A percentile compares a stretch with the other conserved stretches of the same genome.
Evolutionary conservation across 495 filamentous ascomycete genomes (phyloP).

Genomic region (Penicillium tannophilum): DNA sequence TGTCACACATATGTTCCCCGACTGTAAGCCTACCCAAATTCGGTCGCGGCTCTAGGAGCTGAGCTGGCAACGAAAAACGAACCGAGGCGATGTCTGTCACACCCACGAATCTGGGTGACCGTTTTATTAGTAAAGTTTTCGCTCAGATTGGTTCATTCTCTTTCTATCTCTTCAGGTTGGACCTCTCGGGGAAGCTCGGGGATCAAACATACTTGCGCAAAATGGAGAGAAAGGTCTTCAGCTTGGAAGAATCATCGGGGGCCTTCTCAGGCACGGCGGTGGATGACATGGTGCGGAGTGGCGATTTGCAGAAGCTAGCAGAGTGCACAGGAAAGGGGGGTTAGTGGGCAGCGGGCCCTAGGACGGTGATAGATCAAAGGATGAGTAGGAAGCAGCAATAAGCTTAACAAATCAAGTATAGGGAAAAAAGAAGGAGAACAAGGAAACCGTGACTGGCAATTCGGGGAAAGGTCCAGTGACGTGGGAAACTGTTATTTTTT

Average conservation of each 20-base stretch:
- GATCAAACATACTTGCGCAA: slow-evolving; percentile 67
- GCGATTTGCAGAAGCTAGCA: slow-evolving; percentile 8
- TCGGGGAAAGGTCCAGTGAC: slow-evolving; percentile 34
- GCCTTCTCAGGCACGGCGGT: slow-evolving; percentile 57
- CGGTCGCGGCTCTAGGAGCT: slow-evolving; percentile 91
- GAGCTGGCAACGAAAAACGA: slow-evolving; percentile 92
- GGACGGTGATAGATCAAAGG: not conserved
- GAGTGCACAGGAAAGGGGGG: not conserved
- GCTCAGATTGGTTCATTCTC: not conserved
- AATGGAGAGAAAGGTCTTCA: slow-evolving; percentile 81
- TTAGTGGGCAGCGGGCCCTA: slow-evolving; percentile 1
- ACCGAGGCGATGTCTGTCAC: slow-evolving; percentile 94
- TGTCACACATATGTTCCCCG: not conserved
- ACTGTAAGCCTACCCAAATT: slow-evolving; percentile 66
- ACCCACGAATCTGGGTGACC: slow-evolving; percentile 73
- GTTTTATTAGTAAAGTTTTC: slow-evolving; percentile 23
- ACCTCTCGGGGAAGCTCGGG: not conserved
- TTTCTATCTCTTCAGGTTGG: not conserved
- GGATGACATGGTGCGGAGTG: slow-evolving; percentile 35
- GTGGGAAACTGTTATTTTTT: slow-evolving; percentile 25
- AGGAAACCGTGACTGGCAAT: slow-evolving; percentile 2
- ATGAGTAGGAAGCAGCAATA: not conserved
- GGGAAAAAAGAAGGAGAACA: slow-evolving; percentile 3
- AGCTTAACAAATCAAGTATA: slow-evolving; percentile 2
- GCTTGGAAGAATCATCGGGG: slow-evolving; percentile 78